Percentiles rank a stretch among this genome's conserved stretches.
phyloP scores from a whole-genome alignment of 2,329 filamentous ascomycete genomes.

The Allantophomopsis lycopodina region DNA sequence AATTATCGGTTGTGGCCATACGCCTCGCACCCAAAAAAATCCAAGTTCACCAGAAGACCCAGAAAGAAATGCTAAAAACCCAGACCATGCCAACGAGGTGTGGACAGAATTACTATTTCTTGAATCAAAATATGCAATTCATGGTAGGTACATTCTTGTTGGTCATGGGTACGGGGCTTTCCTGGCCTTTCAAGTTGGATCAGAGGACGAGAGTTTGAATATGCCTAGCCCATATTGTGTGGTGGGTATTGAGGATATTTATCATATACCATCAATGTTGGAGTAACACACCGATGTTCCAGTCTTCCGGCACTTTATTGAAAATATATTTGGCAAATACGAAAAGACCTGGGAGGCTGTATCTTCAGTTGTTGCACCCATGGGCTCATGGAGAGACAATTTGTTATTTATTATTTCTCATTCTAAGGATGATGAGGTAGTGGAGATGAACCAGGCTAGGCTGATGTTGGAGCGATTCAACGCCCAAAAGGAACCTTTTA shows the following conservation, averaged over 20 bases:
- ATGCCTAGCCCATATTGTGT: constrained; percentile 33
- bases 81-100: constrained; percentile 47
- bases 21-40: constrained; percentile 31
- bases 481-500: no score
- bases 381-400: no score
- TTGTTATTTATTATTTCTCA: constrained; percentile 7
- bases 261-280: constrained; percentile 43
- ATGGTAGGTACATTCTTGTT: constrained; percentile 34
- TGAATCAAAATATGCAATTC: constrained; percentile 30
- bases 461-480: no score
- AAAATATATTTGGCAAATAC: constrained; percentile 40
- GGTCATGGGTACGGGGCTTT: constrained; percentile 53
- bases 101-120: constrained; percentile 31
- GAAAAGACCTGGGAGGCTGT: constrained; percentile 31
- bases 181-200: constrained; percentile 41
- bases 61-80: constrained; percentile 35
- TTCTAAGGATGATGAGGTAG: constrained; percentile 28
- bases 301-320: constrained; percentile 43
- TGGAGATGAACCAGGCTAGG: no score
- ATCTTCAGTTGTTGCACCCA: constrained; percentile 28
- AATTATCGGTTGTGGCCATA: constrained; percentile 49
- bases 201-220: constrained; percentile 12
- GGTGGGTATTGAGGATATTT: constrained; percentile 53
- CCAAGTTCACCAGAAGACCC: constrained; percentile 18
- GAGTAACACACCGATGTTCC: constrained; percentile 27